Evolutionary conservation across 2,329 filamentous ascomycete genomes (phyloP).

Genomic region (Alternaria sp.): DNA sequence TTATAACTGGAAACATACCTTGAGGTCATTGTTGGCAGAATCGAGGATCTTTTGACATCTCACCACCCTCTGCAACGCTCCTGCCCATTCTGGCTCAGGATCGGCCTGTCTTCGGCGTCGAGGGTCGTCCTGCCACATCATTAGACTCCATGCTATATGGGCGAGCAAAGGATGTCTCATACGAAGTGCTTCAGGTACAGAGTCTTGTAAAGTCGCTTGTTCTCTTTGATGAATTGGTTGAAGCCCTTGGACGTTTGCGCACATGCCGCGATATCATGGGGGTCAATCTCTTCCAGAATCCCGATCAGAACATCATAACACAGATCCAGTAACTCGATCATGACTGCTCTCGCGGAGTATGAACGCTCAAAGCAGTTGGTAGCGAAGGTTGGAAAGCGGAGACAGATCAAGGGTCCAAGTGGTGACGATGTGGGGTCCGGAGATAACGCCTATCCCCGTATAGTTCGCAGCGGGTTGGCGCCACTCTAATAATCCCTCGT

Average conservation of each 20-base stretch:
- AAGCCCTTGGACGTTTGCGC: constrained; percentile 49
- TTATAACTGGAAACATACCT: constrained; percentile 34
- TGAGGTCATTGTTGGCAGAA: constrained; percentile 49
- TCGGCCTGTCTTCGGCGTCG: constrained; percentile 28
- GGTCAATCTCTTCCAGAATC: constrained; percentile 41
- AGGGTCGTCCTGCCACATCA: constrained; percentile 48
- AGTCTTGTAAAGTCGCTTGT: constrained; percentile 65
- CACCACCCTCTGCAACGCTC: constrained; percentile 37
- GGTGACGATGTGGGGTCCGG: constrained; percentile 11
- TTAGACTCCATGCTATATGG: constrained; percentile 15
- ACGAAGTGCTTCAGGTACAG: constrained; percentile 67
- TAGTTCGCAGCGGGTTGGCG: not conserved
- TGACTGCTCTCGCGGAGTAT: not conserved
- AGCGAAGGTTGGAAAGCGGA: not conserved
- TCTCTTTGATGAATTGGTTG: constrained; percentile 61
- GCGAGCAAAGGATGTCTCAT: constrained; percentile 24
- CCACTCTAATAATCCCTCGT: not conserved
- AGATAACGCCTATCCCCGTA: constrained; percentile 1
- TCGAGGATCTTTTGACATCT: constrained; percentile 53
- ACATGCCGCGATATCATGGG: constrained; percentile 40
- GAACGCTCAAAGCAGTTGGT: not conserved
- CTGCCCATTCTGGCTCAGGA: constrained; percentile 40
- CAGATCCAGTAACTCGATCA: constrained; percentile 43
- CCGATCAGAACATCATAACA: constrained; percentile 46
- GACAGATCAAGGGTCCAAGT: not conserved